phyloP scores from a whole-genome alignment of 1,284 basidiomycete species.

The Ganoderma multipileum region DNA sequence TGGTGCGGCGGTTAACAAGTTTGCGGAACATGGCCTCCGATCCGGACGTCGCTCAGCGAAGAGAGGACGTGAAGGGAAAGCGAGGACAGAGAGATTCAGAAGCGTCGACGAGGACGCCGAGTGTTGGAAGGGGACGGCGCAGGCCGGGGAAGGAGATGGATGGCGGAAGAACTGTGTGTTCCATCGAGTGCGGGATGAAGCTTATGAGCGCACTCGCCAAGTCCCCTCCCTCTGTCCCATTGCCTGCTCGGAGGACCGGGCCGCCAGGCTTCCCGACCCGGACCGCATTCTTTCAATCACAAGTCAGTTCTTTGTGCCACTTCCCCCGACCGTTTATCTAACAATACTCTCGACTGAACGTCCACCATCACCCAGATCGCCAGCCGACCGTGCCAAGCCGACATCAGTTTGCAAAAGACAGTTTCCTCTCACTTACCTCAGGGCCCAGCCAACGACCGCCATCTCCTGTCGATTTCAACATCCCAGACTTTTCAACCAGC shows the following conservation, averaged over 20 bases:
- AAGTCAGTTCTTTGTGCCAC: not conserved
- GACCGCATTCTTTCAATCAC: not conserved
- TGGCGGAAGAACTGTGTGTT: not conserved
- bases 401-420: not conserved
- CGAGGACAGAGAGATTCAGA: not conserved
- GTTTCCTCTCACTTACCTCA: not conserved
- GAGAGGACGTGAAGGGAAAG: conserved; percentile 14
- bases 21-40: conserved; percentile 45
- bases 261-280: not conserved
- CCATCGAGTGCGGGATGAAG: not conserved
- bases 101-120: conserved; percentile 9
- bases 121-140: not conserved
- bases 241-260: not conserved
- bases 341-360: not conserved
- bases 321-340: not conserved
- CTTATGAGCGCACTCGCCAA: conserved; percentile 6
- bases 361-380: not conserved
- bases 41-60: conserved; percentile 25
- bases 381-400: not conserved
- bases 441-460: not conserved
- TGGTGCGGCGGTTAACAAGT: conserved; percentile 59
- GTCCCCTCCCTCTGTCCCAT: not conserved
- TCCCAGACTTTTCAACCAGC: not conserved
- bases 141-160: not conserved
- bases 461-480: not conserved